These are phyloP conservation scores for Hordeum vulgare DNA, from an alignment of 176 grass and related monocot species.

Conservation along the genomic window DNA sequence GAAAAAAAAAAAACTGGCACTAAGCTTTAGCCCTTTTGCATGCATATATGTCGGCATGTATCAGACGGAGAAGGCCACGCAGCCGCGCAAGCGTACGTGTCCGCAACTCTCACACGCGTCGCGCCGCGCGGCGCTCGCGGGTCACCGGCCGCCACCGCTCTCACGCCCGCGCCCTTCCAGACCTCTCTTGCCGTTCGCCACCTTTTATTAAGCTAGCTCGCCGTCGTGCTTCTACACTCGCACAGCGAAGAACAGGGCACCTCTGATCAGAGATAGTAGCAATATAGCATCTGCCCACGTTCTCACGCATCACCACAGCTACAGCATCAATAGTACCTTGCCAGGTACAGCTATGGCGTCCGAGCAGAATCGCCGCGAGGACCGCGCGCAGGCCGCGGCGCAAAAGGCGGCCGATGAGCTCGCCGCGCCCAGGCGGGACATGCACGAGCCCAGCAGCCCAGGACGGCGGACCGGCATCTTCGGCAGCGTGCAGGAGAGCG, in stretches of 20 bases:
- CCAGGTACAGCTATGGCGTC: conserved; percentile 32
- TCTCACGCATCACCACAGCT: background rate
- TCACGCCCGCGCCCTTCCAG: background rate
- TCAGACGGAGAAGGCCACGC: background rate
- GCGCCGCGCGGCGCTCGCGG: background rate
- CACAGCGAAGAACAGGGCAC: background rate
- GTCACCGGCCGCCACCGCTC: background rate
- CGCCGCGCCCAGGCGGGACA: conserved; percentile 13
- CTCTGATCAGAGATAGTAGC: background rate
- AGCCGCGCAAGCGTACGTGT: conserved; percentile 9
- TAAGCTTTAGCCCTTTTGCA: too few species aligned
- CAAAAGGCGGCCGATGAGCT: conserved; percentile 39
- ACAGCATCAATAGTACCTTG: background rate
- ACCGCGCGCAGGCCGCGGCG: conserved; percentile 31
- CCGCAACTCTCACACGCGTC: conserved; percentile 19
- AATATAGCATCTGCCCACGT: background rate
- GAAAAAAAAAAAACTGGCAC: too few species aligned
- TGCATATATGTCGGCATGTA: too few species aligned
- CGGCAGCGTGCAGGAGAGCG: conserved; percentile 27
- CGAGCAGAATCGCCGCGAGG: conserved; percentile 33
- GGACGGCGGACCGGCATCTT: conserved; percentile 13
- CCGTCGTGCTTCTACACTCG: background rate
- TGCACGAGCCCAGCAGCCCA: background rate
- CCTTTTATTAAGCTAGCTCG: background rate
- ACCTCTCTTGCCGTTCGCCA: background rate